These are phyloP conservation scores for Xerocomellus dryophilus DNA, from an alignment of 768 basidiomycete genomes.

Conservation along the genomic window DNA sequence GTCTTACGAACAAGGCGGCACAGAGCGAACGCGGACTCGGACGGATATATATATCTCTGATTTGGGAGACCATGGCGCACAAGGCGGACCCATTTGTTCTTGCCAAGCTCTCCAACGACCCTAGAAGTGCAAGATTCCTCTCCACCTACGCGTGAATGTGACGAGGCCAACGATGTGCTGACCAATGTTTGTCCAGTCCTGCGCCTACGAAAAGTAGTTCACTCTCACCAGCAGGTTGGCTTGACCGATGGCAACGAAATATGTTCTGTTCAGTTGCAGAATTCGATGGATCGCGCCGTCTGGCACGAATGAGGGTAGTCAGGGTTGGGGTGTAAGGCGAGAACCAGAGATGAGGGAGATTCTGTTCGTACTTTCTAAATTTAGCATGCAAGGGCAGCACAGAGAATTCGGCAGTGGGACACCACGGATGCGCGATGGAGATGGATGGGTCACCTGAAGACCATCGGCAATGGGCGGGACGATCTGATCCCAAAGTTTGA, in stretches of 20 bases:
- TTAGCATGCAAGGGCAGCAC: constrained; percentile 20
- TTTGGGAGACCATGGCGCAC: constrained; percentile 24
- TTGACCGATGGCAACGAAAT: constrained; percentile 1
- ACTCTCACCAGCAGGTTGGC: background rate
- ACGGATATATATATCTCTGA: constrained; percentile 7
- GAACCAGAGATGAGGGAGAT: constrained; percentile 9
- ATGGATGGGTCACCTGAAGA: background rate
- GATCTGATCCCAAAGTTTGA: constrained; percentile 15
- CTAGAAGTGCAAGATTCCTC: background rate
- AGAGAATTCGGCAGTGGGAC: constrained; percentile 9
- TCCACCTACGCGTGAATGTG: background rate
- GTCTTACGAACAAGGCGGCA: too few relatives aligned
- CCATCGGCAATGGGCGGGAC: constrained; percentile 7
- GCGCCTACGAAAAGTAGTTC: background rate
- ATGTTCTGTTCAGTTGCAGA: background rate
- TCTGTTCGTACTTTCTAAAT: background rate
- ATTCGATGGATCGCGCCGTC: background rate
- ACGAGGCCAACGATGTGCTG: background rate
- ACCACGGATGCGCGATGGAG: constrained; percentile 4
- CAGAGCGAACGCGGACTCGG: background rate
- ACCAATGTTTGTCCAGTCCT: background rate
- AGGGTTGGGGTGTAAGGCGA: constrained; percentile 19
- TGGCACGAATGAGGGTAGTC: constrained; percentile 4
- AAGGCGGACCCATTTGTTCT: constrained; percentile 23
- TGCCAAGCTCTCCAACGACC: background rate